Evolutionary conservation across 140 eudicot species (phyloP).

Genomic region (Ambrosia hybrid): DNA sequence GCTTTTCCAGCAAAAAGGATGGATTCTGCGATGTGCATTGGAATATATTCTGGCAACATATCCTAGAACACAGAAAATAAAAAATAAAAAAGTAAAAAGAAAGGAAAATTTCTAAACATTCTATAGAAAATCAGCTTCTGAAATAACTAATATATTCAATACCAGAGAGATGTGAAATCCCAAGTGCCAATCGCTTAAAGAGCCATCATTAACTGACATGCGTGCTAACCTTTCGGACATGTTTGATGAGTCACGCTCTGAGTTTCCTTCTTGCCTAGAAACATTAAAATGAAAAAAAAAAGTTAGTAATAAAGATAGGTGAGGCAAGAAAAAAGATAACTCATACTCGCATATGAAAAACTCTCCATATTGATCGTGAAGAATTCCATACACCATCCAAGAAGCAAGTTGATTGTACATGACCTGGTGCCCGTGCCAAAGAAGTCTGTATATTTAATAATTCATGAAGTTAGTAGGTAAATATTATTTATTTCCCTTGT

Average conservation of each 20-base stretch:
- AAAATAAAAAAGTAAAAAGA: background rate
- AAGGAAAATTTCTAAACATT: background rate
- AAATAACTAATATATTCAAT: conserved; percentile 6
- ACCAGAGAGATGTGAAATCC: conserved; percentile 91
- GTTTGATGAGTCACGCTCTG: conserved; percentile 52
- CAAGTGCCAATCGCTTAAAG: conserved; percentile 86
- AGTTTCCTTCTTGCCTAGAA: conserved; percentile 73
- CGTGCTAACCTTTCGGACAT: conserved; percentile 58
- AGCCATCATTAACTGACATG: conserved; percentile 64
- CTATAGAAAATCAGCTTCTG: conserved; percentile 4
- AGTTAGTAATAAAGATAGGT: background rate
- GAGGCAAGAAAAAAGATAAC: background rate
- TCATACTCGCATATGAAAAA: conserved; percentile 76
- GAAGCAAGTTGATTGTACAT: conserved; percentile 91
- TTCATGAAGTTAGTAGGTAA: conserved; percentile 6
- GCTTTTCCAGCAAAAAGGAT: conserved; percentile 98
- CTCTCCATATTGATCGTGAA: conserved; percentile 88
- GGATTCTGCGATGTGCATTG: conserved; percentile 89
- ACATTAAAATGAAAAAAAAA: conserved; percentile 12
- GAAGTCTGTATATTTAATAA: conserved; percentile 50
- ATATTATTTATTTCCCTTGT: background rate
- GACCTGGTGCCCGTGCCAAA: conserved; percentile 99
- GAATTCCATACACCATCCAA: conserved; percentile 97
- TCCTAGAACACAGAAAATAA: conserved; percentile 48
- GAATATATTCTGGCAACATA: conserved; percentile 93